These are phyloP conservation scores for Chlamydomonas schloesseri DNA, from an alignment of 139 green algal genomes.

Conservation along the genomic window DNA sequence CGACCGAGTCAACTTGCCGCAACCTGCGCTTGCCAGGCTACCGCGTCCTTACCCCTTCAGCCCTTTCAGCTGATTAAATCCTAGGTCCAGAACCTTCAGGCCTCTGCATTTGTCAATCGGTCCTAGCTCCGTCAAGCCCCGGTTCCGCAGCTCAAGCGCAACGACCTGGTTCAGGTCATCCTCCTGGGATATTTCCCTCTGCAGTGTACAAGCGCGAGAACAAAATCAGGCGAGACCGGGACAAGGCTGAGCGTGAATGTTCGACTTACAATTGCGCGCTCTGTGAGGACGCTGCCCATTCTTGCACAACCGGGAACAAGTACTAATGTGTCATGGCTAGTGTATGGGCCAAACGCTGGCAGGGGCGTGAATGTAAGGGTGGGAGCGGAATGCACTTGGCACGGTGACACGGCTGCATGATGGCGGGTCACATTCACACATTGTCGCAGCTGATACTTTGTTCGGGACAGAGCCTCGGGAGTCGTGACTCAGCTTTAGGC, in stretches of 20 bases:
- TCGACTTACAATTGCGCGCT: not conserved
- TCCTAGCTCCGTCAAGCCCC: conserved; percentile 28
- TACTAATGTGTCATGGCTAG: not conserved
- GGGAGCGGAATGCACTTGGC: too few species aligned
- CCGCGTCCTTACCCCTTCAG: conserved; percentile 28
- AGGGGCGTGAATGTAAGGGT: too few species aligned
- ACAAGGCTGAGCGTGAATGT: too few species aligned
- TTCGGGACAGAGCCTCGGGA: too few species aligned
- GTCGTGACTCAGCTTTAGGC: too few species aligned
- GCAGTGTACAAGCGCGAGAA: not conserved
- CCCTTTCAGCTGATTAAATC: conserved; percentile 25
- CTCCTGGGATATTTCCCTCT: conserved; percentile 28
- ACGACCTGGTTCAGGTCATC: conserved; percentile 26
- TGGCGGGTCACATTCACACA: too few species aligned
- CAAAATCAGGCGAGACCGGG: too few species aligned
- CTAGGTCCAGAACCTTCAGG: conserved; percentile 23
- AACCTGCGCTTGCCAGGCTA: not conserved
- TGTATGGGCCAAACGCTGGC: too few species aligned
- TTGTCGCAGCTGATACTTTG: too few species aligned
- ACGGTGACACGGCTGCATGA: too few species aligned
- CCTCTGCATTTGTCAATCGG: conserved; percentile 22
- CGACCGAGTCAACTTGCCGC: not conserved
- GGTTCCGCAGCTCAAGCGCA: conserved; percentile 38
- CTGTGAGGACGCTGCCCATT: not conserved
- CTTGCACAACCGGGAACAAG: not conserved